Evolutionary conservation across 805 yeast genomes (phyloP).

Genomic region (Sugiyamaella americana): DNA sequence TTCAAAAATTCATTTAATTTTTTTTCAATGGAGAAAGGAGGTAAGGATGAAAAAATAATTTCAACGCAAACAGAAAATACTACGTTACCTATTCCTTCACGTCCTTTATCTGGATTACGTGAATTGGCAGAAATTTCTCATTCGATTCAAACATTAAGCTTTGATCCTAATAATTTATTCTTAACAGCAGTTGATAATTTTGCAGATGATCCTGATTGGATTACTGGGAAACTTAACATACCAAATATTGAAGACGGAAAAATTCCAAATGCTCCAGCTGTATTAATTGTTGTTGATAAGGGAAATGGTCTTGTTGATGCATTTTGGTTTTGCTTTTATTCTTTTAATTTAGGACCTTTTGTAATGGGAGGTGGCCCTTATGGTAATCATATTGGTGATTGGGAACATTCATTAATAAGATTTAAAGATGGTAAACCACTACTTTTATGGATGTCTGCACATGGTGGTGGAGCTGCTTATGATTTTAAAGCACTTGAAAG

Average conservation of each 20-base stretch:
- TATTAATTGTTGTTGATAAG: conserved; percentile 78
- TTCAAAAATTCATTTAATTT: neutral
- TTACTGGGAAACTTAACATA: conserved; percentile 61
- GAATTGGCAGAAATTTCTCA: conserved; percentile 8
- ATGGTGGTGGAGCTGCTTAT: conserved; percentile 94
- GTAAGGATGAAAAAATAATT: neutral
- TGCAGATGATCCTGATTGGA: conserved; percentile 70
- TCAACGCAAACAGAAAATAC: neutral
- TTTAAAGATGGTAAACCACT: conserved; percentile 76
- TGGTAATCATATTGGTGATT: conserved; percentile 96
- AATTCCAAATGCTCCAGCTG: conserved; percentile 71
- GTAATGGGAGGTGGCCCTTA: conserved; percentile 98
- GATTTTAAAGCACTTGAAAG: conserved; percentile 70
- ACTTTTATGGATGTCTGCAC: conserved; percentile 94
- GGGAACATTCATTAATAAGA: conserved; percentile 92
- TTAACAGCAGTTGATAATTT: conserved; percentile 69
- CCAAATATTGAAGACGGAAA: conserved; percentile 71
- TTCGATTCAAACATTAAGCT: conserved; percentile 27
- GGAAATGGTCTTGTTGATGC: conserved; percentile 95
- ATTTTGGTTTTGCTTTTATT: conserved; percentile 92
- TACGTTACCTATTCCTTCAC: neutral
- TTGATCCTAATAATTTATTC: conserved; percentile 38
- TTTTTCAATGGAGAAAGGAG: neutral
- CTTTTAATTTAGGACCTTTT: conserved; percentile 91
- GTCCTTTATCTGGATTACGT: conserved; percentile 7